Conservation (phyloP, 352 stramenopile species). For the Phytophthora vignae region DNA sequence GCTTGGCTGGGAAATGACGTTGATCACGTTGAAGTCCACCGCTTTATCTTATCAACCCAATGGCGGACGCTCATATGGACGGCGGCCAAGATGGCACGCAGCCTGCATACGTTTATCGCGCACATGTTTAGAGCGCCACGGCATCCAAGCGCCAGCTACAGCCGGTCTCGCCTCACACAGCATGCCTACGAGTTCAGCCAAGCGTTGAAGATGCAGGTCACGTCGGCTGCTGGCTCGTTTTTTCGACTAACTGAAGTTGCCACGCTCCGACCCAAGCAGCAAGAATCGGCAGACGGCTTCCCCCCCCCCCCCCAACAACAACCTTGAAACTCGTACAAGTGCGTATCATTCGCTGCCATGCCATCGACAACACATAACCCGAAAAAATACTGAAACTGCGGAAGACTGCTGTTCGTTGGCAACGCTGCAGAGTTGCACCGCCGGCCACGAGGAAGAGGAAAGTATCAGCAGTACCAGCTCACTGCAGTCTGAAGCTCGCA, state of each 20-base stretch:
- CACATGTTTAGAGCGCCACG: slow-evolving; percentile 19
- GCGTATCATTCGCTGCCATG: background rate
- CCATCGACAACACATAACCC: background rate
- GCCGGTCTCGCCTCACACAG: slow-evolving; percentile 2
- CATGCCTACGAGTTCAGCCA: background rate
- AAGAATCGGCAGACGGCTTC: background rate
- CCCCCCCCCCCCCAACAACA: background rate
- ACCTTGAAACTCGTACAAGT: background rate
- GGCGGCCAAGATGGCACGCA: slow-evolving; percentile 27
- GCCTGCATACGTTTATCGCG: background rate
- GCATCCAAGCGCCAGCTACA: background rate
- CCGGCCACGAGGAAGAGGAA: background rate
- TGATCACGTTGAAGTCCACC: slow-evolving; percentile 3
- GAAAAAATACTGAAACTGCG: background rate
- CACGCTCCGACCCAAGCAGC: background rate
- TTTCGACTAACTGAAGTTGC: slow-evolving; percentile 27
- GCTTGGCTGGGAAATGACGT: background rate
- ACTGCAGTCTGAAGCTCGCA: background rate
- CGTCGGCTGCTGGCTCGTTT: slow-evolving; percentile 20
- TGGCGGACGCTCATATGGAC: slow-evolving; percentile 9
- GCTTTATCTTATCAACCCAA: background rate
- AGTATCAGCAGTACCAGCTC: background rate
- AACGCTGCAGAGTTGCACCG: background rate
- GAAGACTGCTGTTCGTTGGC: background rate
- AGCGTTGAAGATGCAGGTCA: slow-evolving; percentile 22